Percentiles rank a stretch among this genome's conserved stretches.
Evolutionary conservation across 2,329 filamentous ascomycete genomes (phyloP).

Genomic region (Penicillium sclerotigenum): DNA sequence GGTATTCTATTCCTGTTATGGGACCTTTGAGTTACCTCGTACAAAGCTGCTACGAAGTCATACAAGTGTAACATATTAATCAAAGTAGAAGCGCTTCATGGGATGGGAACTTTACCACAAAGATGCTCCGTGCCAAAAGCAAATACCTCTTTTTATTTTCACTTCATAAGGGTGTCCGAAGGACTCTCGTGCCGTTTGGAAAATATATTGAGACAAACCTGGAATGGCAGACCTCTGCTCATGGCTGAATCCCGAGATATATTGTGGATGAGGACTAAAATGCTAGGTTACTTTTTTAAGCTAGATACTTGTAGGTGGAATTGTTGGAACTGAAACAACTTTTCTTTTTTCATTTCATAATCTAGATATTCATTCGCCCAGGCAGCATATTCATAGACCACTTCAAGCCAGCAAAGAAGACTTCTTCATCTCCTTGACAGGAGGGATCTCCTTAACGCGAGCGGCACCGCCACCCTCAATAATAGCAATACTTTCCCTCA

Average conservation of each 20-base stretch:
- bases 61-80: neutral
- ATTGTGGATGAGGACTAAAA: no score
- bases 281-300: neutral
- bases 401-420: constrained; percentile 37
- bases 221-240: neutral
- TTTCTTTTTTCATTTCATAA: constrained; percentile 1
- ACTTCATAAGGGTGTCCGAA: neutral
- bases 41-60: neutral
- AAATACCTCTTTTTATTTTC: neutral
- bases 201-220: neutral
- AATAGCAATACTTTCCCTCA: constrained; percentile 42
- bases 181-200: neutral
- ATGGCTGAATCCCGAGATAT: neutral
- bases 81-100: neutral
- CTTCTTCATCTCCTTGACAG: constrained; percentile 49
- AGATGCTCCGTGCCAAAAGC: neutral
- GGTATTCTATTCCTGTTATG: neutral
- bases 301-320: neutral
- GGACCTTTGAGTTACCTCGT: neutral
- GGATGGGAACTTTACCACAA: neutral
- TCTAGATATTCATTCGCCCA: neutral
- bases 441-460: constrained; percentile 46
- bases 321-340: neutral
- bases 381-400: neutral
- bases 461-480: constrained; percentile 33